Base-by-base conservation (phyloP, 2,329 filamentous ascomycete species). In the Anthostomella pinea region DNA sequence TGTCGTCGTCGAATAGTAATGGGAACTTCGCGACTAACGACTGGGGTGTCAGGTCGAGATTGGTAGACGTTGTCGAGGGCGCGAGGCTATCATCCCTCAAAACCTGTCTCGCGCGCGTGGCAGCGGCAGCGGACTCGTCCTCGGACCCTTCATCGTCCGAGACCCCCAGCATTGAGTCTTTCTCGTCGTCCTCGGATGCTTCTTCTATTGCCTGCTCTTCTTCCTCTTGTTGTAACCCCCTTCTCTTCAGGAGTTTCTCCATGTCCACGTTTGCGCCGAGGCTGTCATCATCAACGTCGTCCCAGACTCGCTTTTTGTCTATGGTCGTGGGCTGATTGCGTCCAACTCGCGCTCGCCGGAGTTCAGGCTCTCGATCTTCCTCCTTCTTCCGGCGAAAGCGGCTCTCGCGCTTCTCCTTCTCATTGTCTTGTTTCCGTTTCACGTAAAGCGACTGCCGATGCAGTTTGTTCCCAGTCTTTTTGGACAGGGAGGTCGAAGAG, bases 261-360 rank as follows among this genome's bases (percentile, higher is more conserved):
- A 83, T 64, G 45, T 83, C 75, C 20, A 82, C 75, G 48, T 68
- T 66, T 10, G 66, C 65, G 45, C 72, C 73, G 5, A 80, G 66
- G 31, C 67, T 73, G 48, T 83, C 77, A 31, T 72, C 75, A 30
- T 81, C 81, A 32, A 78, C 77, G 34, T 90, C 82, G 54, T 96
- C 90, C 87, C 88, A 97, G 20, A 87, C 81, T 60, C 93, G 80
- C 70, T 95, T 95, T 53, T 81, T 79, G 53, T 96, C 90, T 39
- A 95, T 75, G 1, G 88, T 95, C 36, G 79, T 63, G 0, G 93
- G 85, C 27, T 89, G 75, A 66, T 95, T 95, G 49, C 77, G 79
- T 42, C 80, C 81, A 43, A 91, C 70, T 52, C 93, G 79, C 48
- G 84, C 77, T 43, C 79, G 79, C 50, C 81, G 80, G 41, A 95